Base-by-base conservation (phyloP, 176 grass and related monocot genomes). In the Oryza australiensis region DNA sequence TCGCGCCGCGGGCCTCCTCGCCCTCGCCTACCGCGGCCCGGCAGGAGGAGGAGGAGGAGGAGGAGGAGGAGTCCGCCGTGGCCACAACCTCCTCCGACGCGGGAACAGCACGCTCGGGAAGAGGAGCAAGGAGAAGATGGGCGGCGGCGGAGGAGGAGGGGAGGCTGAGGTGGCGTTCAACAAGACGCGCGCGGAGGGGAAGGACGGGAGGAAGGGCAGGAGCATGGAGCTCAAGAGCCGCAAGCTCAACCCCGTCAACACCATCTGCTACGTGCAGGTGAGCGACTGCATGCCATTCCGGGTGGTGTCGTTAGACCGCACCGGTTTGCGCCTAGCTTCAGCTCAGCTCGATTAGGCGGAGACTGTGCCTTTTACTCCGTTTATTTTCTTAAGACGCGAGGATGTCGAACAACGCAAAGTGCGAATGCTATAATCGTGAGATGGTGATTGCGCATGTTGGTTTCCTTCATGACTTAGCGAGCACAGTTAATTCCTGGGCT, bases 221-320 rank as follows among this genome's bases (percentile, higher is more conserved):
- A 68, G 34, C 80, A 87, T 98, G 71, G 89, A 93, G 70, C 91
- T 98, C 72, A 98, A 98, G 88, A 60, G 51, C 34, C 90, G 95
- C 30, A 98, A 80, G 91, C 86, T 92, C 64, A 98, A 98, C 82
- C 95, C 95, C 78, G 77, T 98, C 82, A 98, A 85, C 79, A 98
- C 95, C 46, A 94, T 88, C 24, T 94, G 90, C 68, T 94, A 94
- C 77, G 90, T 94, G 51, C 95, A 98, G 95, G 95, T 98, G 68
- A 41, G 83, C 13, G 5, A 24, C 13, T 41, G 12, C 9, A 8
- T 9, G 59, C 23, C 51, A 22, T 9, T 55, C 20, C 51, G 0
- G 48, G 20, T 22, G 29, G 34, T 79, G 11, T 40, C 35, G 1
- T 26, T 68, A 62, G 14, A 43, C 43, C 34, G 34, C 34, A 43